Evolutionary conservation across 2,329 filamentous ascomycete species (phyloP), one percentile per base, ranked within the genome.

Genomic region (Penicillium janthinellum): DNA sequence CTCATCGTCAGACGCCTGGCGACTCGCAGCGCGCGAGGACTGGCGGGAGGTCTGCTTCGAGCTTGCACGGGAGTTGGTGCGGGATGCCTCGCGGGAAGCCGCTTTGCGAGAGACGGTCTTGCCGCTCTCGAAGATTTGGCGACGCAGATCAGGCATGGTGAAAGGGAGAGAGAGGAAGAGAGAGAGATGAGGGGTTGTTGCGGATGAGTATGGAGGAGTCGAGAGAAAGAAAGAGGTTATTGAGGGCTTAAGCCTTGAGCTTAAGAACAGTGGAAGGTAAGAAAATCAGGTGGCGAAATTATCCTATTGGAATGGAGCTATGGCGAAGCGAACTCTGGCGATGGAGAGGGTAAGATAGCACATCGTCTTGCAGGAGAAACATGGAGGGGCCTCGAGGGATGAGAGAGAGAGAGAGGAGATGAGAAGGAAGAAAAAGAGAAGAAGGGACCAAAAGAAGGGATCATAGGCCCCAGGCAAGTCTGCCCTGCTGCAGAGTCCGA

Each of bases 31-130:
- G 35, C 84, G 79, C 31, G 85, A 88, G 8, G 79, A 80, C 11
- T 79, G 78, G 45, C 80, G 81, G 37, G 84, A 87, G 48, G 79
- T 79, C 11, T 78, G 75, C 20, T 81, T 77, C 15, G 85, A 87
- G 63, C 75, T 78, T 14, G 79, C 75, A 59, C 82, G 82, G 49
- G 84, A 87, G 56, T 75, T 79, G 15, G 80, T 76, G 31, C 81
- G 80, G 15, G 85, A 86, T 45, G 78, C 80, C 58, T 82, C 78
- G 60, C 81, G 80, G 28, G 84, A 85, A 55, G 80, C 81, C 38
- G 84, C 84, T 70, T 88, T 88, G 68, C 83, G 83, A 54, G 86
- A 88, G 49, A 85, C 77, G 20, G 86, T 89, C 77, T 89, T 89
- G 72, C 83, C 81, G 77, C 84, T 86, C 78, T 88, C 86, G 41